Base-by-base conservation (phyloP, 345 rosid genomes). In the Hypericum perforatum region DNA sequence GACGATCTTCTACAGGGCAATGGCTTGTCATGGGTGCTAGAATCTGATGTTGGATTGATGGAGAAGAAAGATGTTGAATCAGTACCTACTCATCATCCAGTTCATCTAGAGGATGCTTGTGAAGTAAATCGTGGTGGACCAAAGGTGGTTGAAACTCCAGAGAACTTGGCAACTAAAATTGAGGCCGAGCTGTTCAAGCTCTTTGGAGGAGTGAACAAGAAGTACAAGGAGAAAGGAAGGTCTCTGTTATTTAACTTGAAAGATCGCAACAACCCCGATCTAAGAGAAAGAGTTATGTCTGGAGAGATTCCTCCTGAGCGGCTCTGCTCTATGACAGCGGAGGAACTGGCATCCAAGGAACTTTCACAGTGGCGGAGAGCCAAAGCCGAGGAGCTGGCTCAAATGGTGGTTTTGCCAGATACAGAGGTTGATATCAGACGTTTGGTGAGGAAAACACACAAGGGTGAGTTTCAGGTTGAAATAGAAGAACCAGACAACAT, bases 1-100 rank as follows among this genome's bases (percentile, higher is more conserved):
- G 98, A 92, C 80, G 98, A 92, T 44, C 91, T 92, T 63, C 67
- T 92, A 72, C 97, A 82, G 70, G 96, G 94, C 52, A 88, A 92
- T 63, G 98, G 97, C 15, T 80, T 94, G 56, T 78, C 95, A 47
- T 92, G 97, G 97, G 80, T 73, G 7, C 22, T 85, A 74, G 95
- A 79, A 42, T 59, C 91, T 47, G 80, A 63, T 41, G 40, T 52
- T 39, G 79, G 63, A 32, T 57, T 70, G 43, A 60, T 49, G 36
- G 82, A 70, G 53, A 54, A 73, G 22, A 66, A 61, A 39, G 70
- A 63, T 16, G 11, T 41, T 68, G 71, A 56, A 62, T 22, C 32
- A 4, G 32, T 22, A 22, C 45, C 53, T 11, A 37, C 52, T 11
- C 71, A 51, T 13, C 69, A 56, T 37, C 54, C 58, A 47, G 37